Conservation (phyloP, 352 stramenopile species). For the Globisporangium parvum region DNA sequence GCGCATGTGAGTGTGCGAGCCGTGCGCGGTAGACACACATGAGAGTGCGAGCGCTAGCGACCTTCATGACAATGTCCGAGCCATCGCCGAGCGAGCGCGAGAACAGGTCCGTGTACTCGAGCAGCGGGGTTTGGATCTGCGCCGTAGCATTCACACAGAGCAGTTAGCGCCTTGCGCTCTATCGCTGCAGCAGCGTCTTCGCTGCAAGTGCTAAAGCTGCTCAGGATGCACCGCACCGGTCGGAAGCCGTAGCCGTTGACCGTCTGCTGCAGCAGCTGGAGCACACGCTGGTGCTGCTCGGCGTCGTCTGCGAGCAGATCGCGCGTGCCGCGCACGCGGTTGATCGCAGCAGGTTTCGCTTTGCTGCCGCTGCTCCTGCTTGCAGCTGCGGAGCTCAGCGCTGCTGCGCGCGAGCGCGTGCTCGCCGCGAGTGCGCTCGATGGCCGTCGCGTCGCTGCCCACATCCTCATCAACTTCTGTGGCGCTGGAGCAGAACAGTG, state of each 20-base stretch:
- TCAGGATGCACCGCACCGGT: constrained; percentile 26
- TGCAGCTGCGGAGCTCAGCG: not conserved
- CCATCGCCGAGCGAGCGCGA: constrained; percentile 71
- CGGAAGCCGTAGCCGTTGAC: constrained; percentile 74
- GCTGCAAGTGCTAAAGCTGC: not conserved
- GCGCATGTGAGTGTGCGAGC: not conserved
- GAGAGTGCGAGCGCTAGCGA: constrained; percentile 9
- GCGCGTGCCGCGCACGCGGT: constrained; percentile 65
- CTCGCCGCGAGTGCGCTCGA: not conserved
- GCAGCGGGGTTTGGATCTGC: constrained; percentile 74
- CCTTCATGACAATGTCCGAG: constrained; percentile 88
- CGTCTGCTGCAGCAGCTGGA: constrained; percentile 43
- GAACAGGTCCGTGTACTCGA: constrained; percentile 88
- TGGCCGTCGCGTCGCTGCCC: not conserved
- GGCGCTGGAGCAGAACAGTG: too few relatives aligned
- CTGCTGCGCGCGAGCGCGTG: not conserved
- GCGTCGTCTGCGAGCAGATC: constrained; percentile 63
- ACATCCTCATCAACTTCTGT: too few relatives aligned
- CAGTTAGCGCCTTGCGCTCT: not conserved
- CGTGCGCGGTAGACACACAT: too few relatives aligned
- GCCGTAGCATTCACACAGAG: not conserved
- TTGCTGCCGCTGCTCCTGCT: too few relatives aligned
- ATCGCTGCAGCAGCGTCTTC: not conserved
- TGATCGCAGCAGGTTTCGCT: constrained; percentile 28
- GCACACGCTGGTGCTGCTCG: constrained; percentile 57